Evolutionary conservation across 164 flowering plant genomes (phyloP).

Genomic region (Annona cherimola): DNA sequence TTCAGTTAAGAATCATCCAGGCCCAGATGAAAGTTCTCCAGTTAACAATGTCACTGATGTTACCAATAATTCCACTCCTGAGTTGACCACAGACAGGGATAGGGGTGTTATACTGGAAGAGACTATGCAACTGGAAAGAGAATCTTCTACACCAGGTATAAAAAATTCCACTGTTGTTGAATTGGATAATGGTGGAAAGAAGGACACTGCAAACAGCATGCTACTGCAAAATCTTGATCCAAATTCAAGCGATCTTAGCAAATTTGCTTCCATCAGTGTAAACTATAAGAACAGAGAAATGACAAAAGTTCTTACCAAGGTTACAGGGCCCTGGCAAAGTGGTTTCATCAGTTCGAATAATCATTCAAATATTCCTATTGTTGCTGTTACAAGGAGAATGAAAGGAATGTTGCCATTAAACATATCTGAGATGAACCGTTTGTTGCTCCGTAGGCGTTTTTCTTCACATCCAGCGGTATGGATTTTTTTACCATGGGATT

Average conservation of each 20-base stretch:
- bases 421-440: constrained; percentile 5
- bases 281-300: constrained; percentile 2
- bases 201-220: constrained; percentile 4
- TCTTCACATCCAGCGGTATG: constrained; percentile 6
- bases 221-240: constrained; percentile 3
- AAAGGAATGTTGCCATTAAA: constrained; percentile 1
- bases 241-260: constrained; percentile 2
- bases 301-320: neutral
- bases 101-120: neutral
- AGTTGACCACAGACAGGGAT: constrained; percentile 7
- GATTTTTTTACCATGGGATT: neutral
- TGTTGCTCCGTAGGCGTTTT: constrained; percentile 2
- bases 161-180: neutral
- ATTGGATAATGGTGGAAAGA: neutral
- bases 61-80: constrained; percentile 9
- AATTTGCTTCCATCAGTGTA: constrained; percentile 1
- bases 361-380: constrained; percentile 2
- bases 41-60: constrained; percentile 4
- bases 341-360: neutral
- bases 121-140: constrained; percentile 1
- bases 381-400: constrained; percentile 10
- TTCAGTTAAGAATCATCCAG: constrained; percentile 17
- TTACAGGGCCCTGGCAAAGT: constrained; percentile 1
- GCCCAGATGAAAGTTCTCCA: constrained; percentile 15
- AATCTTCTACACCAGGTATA: neutral